phyloP scores from a whole-genome alignment of 73 alveolate species.

The Urostyla sp. region DNA sequence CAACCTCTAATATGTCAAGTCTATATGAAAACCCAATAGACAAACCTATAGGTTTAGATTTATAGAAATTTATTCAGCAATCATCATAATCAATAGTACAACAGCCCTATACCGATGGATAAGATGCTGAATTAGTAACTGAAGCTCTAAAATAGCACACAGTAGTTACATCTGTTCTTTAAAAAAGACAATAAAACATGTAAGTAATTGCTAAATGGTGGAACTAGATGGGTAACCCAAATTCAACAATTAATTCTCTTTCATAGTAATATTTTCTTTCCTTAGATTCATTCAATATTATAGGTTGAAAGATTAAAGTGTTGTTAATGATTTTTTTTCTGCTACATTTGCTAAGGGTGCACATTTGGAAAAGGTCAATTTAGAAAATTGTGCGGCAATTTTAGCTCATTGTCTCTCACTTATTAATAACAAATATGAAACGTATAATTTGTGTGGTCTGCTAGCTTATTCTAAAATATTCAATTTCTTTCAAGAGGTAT shows the following conservation, averaged over 20 bases:
- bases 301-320: constrained; percentile 39
- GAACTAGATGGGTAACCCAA: constrained; percentile 47
- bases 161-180: not conserved
- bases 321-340: constrained; percentile 26
- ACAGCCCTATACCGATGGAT: too few species aligned
- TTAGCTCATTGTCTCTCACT: constrained; percentile 33
- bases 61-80: constrained; percentile 34
- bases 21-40: constrained; percentile 54
- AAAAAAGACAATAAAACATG: constrained; percentile 22
- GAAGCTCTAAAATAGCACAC: constrained; percentile 37
- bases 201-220: constrained; percentile 33
- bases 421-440: constrained; percentile 40
- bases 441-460: constrained; percentile 14
- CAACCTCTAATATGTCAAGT: constrained; percentile 23
- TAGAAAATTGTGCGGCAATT: constrained; percentile 53
- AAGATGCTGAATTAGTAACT: constrained; percentile 12
- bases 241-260: constrained; percentile 24
- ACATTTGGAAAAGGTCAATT: not conserved
- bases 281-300: too few species aligned
- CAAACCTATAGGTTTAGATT: constrained; percentile 37
- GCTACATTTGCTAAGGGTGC: constrained; percentile 13
- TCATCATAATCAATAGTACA: not conserved
- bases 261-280: constrained; percentile 14
- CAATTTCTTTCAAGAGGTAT: constrained; percentile 42
- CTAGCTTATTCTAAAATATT: constrained; percentile 23